phyloP scores from a whole-genome alignment of 495 filamentous ascomycete genomes.

The Neurospora intermedia region DNA sequence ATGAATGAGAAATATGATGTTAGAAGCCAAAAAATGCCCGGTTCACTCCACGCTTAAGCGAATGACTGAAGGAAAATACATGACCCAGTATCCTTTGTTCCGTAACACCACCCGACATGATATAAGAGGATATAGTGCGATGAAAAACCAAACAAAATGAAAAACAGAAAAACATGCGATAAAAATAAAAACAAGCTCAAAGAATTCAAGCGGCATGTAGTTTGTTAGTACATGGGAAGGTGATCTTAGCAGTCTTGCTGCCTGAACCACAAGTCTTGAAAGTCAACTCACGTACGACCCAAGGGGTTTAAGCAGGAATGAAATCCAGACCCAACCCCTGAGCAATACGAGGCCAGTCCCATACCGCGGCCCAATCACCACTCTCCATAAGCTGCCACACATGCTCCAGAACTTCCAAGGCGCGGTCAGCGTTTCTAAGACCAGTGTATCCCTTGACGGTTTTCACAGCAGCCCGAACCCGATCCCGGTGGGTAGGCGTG shows the following conservation, averaged over 20 bases:
- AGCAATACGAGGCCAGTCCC: slow-evolving; percentile 88
- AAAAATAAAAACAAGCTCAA: background rate
- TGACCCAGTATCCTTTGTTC: background rate
- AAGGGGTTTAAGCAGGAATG: slow-evolving; percentile 34
- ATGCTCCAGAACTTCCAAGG: slow-evolving; percentile 61
- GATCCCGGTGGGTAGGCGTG: slow-evolving; percentile 52
- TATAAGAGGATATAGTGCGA: background rate
- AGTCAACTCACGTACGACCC: background rate
- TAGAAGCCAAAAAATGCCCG: background rate
- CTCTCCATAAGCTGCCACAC: slow-evolving; percentile 78
- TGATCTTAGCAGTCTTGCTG: no score
- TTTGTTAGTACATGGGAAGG: background rate
- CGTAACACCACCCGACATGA: background rate
- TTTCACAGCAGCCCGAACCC: slow-evolving; percentile 57
- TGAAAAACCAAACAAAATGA: background rate
- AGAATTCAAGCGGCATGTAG: background rate
- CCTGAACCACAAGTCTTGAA: no score
- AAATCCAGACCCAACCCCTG: slow-evolving; percentile 71
- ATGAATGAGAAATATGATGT: background rate
- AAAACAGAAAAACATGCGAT: background rate
- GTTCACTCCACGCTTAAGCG: background rate
- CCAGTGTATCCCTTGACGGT: slow-evolving; percentile 66
- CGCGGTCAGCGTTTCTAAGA: slow-evolving; percentile 70
- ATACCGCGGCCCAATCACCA: slow-evolving; percentile 58
- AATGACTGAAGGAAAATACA: background rate